A percentile compares a stretch with the other conserved stretches of the same genome.
Conservation (phyloP, 2,329 filamentous ascomycete genomes). For the Diaporthe destruens region DNA sequence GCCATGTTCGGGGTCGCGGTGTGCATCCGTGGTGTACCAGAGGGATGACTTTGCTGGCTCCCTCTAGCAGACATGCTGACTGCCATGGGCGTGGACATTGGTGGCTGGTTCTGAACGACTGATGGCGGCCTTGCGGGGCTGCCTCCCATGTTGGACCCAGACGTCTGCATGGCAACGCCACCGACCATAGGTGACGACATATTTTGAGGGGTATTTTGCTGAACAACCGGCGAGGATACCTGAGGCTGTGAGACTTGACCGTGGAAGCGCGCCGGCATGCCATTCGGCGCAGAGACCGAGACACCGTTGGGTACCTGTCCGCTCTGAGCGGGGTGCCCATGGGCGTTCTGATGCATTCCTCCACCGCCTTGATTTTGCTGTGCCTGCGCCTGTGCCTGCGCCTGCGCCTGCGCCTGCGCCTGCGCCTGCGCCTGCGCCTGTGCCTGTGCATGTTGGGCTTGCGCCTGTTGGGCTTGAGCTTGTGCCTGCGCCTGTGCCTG, state of each 20-base stretch:
- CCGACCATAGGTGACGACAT: slow-evolving; percentile 76
- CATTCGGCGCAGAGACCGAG: slow-evolving; percentile 45
- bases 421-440: slow-evolving; percentile 48
- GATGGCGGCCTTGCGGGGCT: slow-evolving; percentile 77
- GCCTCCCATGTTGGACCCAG: slow-evolving; percentile 75
- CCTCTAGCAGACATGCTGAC: slow-evolving; percentile 73
- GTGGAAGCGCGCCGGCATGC: slow-evolving; percentile 60
- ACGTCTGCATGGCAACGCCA: slow-evolving; percentile 73
- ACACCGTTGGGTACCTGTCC: slow-evolving; percentile 59
- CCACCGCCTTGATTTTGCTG: slow-evolving; percentile 52
- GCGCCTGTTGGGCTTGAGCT: slow-evolving; percentile 43
- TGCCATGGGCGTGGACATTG: slow-evolving; percentile 71
- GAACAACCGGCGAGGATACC: slow-evolving; percentile 75
- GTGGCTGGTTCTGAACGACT: slow-evolving; percentile 69
- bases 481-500: slow-evolving; percentile 48
- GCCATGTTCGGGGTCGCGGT: slow-evolving; percentile 71
- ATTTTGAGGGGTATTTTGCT: slow-evolving; percentile 74
- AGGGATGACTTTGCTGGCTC: slow-evolving; percentile 75
- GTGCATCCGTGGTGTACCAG: slow-evolving; percentile 73
- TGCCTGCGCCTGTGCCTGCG: slow-evolving; percentile 45
- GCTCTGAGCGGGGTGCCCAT: slow-evolving; percentile 59
- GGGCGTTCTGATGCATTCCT: slow-evolving; percentile 55
- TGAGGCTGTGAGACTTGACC: slow-evolving; percentile 72
- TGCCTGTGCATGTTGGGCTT: slow-evolving; percentile 45
- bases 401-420: slow-evolving; percentile 47